phyloP scores from a whole-genome alignment of 305 asterid genomes.

The Solanum chacoense region DNA sequence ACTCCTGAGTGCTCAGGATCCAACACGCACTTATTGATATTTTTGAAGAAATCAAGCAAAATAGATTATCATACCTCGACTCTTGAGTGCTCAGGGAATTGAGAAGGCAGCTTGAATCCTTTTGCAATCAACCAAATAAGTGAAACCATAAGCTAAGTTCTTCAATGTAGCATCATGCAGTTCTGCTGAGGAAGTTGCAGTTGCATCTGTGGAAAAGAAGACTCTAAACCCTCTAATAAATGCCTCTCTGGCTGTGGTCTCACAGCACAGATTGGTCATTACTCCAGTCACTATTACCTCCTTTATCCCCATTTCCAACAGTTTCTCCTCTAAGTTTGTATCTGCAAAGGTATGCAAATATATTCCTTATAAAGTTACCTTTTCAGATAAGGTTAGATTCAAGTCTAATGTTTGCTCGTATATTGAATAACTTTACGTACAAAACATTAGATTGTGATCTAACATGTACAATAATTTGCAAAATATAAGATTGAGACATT shows the following conservation, averaged over 20 bases:
- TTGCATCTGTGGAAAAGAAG: constrained; percentile 66
- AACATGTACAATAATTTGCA: neutral
- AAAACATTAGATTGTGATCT: neutral
- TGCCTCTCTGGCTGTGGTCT: constrained; percentile 73
- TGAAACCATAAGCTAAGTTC: constrained; percentile 77
- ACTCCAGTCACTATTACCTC: constrained; percentile 71
- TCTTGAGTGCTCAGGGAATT: constrained; percentile 2
- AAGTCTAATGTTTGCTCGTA: neutral
- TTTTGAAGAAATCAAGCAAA: neutral
- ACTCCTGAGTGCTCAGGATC: neutral
- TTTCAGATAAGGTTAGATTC: neutral
- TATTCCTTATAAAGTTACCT: neutral
- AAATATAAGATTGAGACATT: neutral
- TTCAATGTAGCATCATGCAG: constrained; percentile 60
- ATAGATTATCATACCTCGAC: neutral
- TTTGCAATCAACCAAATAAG: constrained; percentile 48
- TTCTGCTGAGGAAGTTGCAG: constrained; percentile 48
- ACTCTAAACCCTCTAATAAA: constrained; percentile 57
- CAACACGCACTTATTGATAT: neutral
- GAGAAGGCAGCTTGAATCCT: constrained; percentile 31
- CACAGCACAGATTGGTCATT: constrained; percentile 73
- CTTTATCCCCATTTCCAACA: constrained; percentile 41
- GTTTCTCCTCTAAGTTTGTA: constrained; percentile 47
- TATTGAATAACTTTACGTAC: neutral
- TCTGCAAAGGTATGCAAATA: constrained; percentile 14